These are phyloP conservation scores for Penicillium salamii DNA, from an alignment of 495 filamentous ascomycete genomes.

Conservation along the genomic window DNA sequence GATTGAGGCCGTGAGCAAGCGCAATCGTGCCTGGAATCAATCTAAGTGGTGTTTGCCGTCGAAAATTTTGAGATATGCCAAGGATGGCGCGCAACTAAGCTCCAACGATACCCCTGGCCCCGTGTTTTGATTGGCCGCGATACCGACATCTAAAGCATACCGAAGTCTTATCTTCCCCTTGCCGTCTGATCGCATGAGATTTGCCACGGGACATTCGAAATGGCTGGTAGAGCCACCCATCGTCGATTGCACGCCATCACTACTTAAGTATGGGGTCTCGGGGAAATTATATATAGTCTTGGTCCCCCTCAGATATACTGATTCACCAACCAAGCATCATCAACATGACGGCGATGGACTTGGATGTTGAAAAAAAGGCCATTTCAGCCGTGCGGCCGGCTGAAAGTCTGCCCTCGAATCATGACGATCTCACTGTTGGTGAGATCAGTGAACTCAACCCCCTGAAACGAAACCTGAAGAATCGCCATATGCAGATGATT, in stretches of 20 bases:
- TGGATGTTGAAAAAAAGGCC: conserved; percentile 19
- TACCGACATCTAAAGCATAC: not conserved
- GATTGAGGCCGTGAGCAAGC: too few species aligned
- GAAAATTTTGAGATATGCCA: not conserved
- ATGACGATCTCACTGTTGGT: conserved; percentile 18
- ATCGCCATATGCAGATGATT: conserved; percentile 73
- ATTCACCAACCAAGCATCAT: not conserved
- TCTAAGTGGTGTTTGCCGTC: not conserved
- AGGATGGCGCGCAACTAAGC: not conserved
- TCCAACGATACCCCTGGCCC: not conserved
- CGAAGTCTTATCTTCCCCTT: conserved; percentile 1
- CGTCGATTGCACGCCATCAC: too few species aligned
- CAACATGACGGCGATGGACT: conserved; percentile 19
- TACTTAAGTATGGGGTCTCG: too few species aligned
- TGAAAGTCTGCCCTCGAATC: not conserved
- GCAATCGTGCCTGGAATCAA: too few species aligned
- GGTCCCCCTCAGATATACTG: not conserved
- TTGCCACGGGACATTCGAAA: not conserved
- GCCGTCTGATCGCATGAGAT: not conserved
- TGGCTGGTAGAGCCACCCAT: not conserved
- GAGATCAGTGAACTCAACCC: conserved; percentile 52
- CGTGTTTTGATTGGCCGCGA: not conserved
- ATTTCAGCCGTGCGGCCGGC: conserved; percentile 5
- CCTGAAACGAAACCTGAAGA: conserved; percentile 43
- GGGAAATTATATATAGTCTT: not conserved